A percentile compares a stretch with the other conserved stretches of the same genome.
Evolutionary conservation across 305 asterid species (phyloP).

Genomic region (Rubia balearica): DNA sequence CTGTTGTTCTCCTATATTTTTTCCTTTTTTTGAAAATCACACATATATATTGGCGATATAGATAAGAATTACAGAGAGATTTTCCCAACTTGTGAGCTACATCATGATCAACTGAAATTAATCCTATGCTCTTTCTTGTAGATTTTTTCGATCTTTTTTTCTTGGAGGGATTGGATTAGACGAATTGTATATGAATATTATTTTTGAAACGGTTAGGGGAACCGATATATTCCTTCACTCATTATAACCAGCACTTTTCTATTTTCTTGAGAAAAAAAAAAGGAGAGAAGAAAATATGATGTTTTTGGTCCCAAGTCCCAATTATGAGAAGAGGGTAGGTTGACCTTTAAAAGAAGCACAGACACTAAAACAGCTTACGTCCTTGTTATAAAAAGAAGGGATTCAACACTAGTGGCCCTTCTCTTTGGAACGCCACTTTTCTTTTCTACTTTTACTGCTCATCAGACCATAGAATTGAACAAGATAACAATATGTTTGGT

Average conservation of each 20-base stretch:
- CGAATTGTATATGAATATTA: too few species aligned
- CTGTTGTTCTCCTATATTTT: too few species aligned
- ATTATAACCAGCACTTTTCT: background rate
- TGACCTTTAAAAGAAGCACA: slow-evolving; percentile 15
- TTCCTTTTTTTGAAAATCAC: too few species aligned
- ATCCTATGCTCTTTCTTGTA: too few species aligned
- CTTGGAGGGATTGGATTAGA: too few species aligned
- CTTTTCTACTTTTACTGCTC: slow-evolving; percentile 10
- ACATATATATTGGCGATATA: too few species aligned
- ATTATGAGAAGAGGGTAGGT: slow-evolving; percentile 8
- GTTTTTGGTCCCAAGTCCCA: slow-evolving; percentile 15
- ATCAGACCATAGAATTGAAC: background rate
- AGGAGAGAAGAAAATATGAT: background rate
- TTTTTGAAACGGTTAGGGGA: too few species aligned
- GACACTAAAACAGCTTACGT: slow-evolving; percentile 14
- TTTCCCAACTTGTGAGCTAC: too few species aligned
- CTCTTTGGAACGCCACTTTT: slow-evolving; percentile 7
- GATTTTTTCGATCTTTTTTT: too few species aligned
- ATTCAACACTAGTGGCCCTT: slow-evolving; percentile 20
- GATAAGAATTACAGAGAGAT: too few species aligned
- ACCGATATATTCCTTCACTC: too few species aligned
- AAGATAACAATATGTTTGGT: background rate
- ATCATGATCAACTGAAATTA: too few species aligned
- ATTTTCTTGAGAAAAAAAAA: background rate
- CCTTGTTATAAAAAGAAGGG: slow-evolving; percentile 16